These are phyloP conservation scores for Leersia perrieri DNA, from an alignment of 176 grass and related monocot species.

Conservation along the genomic window DNA sequence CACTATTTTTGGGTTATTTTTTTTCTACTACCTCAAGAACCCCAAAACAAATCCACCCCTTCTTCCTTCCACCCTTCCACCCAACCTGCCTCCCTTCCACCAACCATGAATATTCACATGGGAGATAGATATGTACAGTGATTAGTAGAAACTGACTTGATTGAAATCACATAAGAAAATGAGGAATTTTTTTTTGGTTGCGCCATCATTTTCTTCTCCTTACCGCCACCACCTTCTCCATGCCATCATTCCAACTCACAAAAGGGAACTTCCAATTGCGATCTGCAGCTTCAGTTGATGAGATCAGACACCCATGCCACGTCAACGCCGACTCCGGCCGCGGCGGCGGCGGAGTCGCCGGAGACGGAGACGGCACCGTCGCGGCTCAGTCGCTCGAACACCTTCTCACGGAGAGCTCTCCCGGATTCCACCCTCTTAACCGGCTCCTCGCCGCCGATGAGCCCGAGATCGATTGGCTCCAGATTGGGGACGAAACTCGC, in stretches of 20 bases:
- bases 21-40: slow-evolving; percentile 33
- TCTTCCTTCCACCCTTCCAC: not conserved
- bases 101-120: slow-evolving; percentile 48
- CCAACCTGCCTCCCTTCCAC: slow-evolving; percentile 31
- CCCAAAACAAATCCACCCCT: slow-evolving; percentile 80
- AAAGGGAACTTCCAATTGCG: not conserved
- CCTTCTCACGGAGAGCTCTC: slow-evolving; percentile 56
- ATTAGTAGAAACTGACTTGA: slow-evolving; percentile 30
- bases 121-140: slow-evolving; percentile 45
- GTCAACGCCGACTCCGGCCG: slow-evolving; percentile 30
- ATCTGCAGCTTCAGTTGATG: slow-evolving; percentile 46
- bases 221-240: not conserved
- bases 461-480: slow-evolving; percentile 35
- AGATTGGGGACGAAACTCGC: slow-evolving; percentile 7
- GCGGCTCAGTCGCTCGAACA: slow-evolving; percentile 68
- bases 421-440: slow-evolving; percentile 84
- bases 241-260: not conserved
- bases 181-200: not conserved
- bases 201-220: not conserved
- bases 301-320: slow-evolving; percentile 83
- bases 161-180: slow-evolving; percentile 26
- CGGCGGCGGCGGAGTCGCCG: not conserved
- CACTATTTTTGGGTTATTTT: slow-evolving; percentile 17
- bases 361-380: slow-evolving; percentile 23
- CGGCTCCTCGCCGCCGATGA: slow-evolving; percentile 43